Conservation (phyloP, 495 filamentous ascomycete species). For the Amniculicola lignicola region DNA sequence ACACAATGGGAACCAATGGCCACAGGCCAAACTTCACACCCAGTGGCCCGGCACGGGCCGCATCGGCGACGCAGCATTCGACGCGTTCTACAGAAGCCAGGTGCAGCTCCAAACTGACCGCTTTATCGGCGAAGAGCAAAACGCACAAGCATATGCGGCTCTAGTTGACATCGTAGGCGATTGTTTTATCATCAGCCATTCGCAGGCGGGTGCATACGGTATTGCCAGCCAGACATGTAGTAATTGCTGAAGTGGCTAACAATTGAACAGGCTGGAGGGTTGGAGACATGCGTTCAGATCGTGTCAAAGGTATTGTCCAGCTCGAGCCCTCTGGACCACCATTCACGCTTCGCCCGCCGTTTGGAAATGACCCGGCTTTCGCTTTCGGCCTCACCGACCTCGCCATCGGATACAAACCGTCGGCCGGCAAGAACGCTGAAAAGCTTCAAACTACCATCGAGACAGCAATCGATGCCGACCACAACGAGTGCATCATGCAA, state of each 20-base stretch:
- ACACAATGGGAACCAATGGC: slow-evolving; percentile 44
- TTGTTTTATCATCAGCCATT: not conserved
- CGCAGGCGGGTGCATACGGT: not conserved
- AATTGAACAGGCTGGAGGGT: slow-evolving; percentile 37
- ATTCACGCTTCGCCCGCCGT: slow-evolving; percentile 36
- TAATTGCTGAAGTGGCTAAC: too few species aligned
- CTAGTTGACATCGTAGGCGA: not conserved
- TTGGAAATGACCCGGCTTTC: not conserved
- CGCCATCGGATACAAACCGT: not conserved
- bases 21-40: slow-evolving; percentile 48
- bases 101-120: not conserved
- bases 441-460: not conserved
- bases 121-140: not conserved
- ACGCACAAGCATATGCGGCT: not conserved
- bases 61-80: slow-evolving; percentile 42
- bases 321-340: slow-evolving; percentile 57
- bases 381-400: not conserved
- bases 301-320: slow-evolving; percentile 49
- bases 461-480: not conserved
- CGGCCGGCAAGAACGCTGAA: not conserved
- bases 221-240: too few species aligned
- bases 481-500: not conserved
- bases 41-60: slow-evolving; percentile 54
- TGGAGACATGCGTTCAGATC: slow-evolving; percentile 34
- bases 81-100: slow-evolving; percentile 44